Conservation (phyloP, 2,329 filamentous ascomycete species). For the Phialocephala subalpina region DNA sequence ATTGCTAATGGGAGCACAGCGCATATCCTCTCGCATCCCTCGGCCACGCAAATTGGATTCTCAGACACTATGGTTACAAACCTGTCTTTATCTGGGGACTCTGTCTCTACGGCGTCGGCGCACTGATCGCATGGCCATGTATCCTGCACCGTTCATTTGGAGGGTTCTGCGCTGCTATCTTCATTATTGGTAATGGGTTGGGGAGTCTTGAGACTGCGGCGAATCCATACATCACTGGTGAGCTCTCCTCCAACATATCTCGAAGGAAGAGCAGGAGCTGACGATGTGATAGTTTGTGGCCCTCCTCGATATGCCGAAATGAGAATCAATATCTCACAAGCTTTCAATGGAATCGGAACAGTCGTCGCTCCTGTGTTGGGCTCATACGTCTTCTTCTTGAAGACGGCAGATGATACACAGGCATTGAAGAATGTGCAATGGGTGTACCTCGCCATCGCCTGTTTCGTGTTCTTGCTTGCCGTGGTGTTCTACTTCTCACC, state of each 20-base stretch:
- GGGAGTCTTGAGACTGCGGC: conserved; percentile 80
- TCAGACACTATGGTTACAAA: conserved; percentile 69
- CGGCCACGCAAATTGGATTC: conserved; percentile 70
- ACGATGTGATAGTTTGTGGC: conserved; percentile 65
- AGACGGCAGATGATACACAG: conserved; percentile 55
- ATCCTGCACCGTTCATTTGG: conserved; percentile 76
- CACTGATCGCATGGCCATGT: conserved; percentile 84
- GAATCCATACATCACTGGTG: conserved; percentile 72
- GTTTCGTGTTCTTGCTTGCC: conserved; percentile 64
- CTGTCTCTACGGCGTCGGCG: conserved; percentile 75
- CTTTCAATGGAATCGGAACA: conserved; percentile 75
- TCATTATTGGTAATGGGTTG: conserved; percentile 80
- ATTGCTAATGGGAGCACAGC: conserved; percentile 72
- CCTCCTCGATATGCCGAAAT: conserved; percentile 77
- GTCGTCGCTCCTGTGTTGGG: conserved; percentile 65
- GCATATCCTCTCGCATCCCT: conserved; percentile 76
- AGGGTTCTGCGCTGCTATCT: conserved; percentile 78
- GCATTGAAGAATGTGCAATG: conserved; percentile 68
- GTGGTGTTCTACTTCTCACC: conserved; percentile 62
- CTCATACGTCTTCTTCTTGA: conserved; percentile 67
- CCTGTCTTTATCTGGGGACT: conserved; percentile 74
- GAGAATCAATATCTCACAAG: conserved; percentile 77
- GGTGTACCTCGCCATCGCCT: conserved; percentile 69
- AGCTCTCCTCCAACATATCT: conserved; percentile 48
- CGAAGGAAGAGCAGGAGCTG: not conserved